Base-by-base conservation (phyloP, 225 moss, liverwort and hornwort genomes). In the Neckera pumila region DNA sequence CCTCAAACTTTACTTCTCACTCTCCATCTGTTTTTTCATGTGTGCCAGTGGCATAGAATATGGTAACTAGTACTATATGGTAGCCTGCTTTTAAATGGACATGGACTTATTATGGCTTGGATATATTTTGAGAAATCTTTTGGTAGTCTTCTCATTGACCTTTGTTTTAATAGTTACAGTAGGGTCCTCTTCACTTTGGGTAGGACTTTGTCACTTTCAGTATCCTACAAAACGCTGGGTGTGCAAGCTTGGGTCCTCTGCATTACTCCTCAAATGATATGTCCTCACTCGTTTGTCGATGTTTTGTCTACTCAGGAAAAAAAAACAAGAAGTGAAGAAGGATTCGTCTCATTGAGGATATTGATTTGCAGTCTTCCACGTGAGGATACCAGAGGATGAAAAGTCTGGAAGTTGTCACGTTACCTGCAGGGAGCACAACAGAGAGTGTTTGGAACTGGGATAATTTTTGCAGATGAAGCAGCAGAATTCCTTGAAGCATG, bases 271-370 rank as follows among this genome's bases (percentile, higher is more conserved):
- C 17, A 73, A 11, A 28, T 20, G 53, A 12, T 51, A 53, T 63
- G 36, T 61, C 62, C 85, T 92, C 36, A 90, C 83, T 63, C 36
- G 12, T 72, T 40, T 77, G 59, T 82, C 23, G 27, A 36, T 90
- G 71, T 36, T 57, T 33, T 76, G 66, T 76, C 16, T 81, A 51
- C 38, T 18, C 85, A 92, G 92, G 71, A 20, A 90, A 92, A 62
- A 76, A 6, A 59, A 90, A 73, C 87, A 82, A 90, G 90, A 92
- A 82, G 42, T 92, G 92, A 92, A 64, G 75, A 49, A 70, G 80
- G 57, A 53, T 53, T 59, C 26, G 27, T 36, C 59, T 54, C 22
- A 17, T 19, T 30, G 43, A 72, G 12, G 56, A 86, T 81, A 8
- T 15, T 62, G 62, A 70, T 75, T 51, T 80, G 71, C 82, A 42